Evolutionary conservation across 805 yeast genomes (phyloP).

Genomic region (Zygosaccharomyces bisporus): DNA sequence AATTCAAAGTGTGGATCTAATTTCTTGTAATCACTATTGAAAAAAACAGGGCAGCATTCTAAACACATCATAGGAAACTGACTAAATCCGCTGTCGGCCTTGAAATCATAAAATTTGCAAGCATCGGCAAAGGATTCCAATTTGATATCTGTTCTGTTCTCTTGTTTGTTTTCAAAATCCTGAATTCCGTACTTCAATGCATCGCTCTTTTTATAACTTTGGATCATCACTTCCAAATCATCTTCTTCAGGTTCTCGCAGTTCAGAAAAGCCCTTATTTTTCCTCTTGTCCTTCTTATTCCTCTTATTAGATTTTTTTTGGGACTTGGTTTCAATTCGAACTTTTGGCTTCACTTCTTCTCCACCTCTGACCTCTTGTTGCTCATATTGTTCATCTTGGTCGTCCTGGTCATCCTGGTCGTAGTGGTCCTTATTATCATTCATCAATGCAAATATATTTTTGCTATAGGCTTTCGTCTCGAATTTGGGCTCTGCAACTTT

Average conservation of each 20-base stretch:
- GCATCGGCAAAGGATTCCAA: constrained; percentile 21
- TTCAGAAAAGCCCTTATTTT: constrained; percentile 16
- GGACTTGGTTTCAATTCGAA: constrained; percentile 21
- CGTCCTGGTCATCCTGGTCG: constrained; percentile 13
- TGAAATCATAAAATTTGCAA: constrained; percentile 36
- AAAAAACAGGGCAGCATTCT: constrained; percentile 20
- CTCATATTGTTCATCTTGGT: constrained; percentile 2
- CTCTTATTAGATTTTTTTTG: constrained; percentile 30
- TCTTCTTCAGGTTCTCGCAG: constrained; percentile 39
- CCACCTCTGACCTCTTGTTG: constrained; percentile 2
- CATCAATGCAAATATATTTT: constrained; percentile 31
- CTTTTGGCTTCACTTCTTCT: constrained; percentile 15
- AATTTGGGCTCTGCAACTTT: constrained; percentile 2
- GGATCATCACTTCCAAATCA: constrained; percentile 54
- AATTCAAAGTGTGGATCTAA: constrained; percentile 78
- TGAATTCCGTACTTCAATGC: constrained; percentile 17
- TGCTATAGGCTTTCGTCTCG: too few species aligned
- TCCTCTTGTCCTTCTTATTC: constrained; percentile 27
- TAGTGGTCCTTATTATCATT: constrained; percentile 16
- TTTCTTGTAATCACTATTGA: constrained; percentile 36
- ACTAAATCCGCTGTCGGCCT: constrained; percentile 26
- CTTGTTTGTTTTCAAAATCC: constrained; percentile 30
- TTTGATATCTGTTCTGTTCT: constrained; percentile 28
- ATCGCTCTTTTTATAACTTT: constrained; percentile 38
- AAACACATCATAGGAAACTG: constrained; percentile 19